These are phyloP conservation scores for Neofusicoccum sp. DNA, from an alignment of 2,329 filamentous ascomycete species.

Conservation along the genomic window DNA sequence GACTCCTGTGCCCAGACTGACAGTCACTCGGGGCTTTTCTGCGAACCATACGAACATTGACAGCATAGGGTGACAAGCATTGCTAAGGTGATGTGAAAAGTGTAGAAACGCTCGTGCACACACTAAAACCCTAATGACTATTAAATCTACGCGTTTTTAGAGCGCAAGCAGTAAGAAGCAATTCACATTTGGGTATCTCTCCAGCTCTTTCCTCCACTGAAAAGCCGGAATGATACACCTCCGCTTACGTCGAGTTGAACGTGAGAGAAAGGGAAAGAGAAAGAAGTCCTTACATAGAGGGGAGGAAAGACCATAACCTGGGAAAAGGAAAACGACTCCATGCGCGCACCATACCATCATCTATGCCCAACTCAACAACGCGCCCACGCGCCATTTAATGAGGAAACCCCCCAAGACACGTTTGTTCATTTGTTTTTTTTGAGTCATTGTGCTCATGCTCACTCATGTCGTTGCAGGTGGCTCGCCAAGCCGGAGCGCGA, in stretches of 20 bases:
- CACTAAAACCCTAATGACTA: conserved; percentile 2
- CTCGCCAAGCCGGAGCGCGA: conserved; percentile 87
- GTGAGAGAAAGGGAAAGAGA: not conserved
- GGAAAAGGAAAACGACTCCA: conserved; percentile 2
- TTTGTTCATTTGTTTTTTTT: not conserved
- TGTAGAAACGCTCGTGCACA: not conserved
- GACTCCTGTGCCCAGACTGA: too few species aligned
- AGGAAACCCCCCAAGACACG: conserved; percentile 1
- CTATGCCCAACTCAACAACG: conserved; percentile 4
- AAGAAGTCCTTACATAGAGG: not conserved
- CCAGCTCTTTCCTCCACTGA: conserved; percentile 16
- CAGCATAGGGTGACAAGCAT: not conserved
- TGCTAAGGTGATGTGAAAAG: not conserved
- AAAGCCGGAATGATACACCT: conserved; percentile 13
- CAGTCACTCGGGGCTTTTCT: too few species aligned
- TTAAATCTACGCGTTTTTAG: conserved; percentile 13
- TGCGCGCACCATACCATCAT: conserved; percentile 1
- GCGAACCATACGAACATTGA: too few species aligned
- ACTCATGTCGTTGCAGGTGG: conserved; percentile 31
- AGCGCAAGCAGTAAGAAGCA: conserved; percentile 6
- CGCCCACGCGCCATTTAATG: conserved; percentile 1
- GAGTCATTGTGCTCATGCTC: conserved; percentile 29
- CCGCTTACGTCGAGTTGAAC: not conserved
- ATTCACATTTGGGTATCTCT: conserved; percentile 12
- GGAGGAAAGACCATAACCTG: not conserved